Evolutionary conservation across 139 green algal genomes (phyloP).

Genomic region (Chlamydomonas urium): DNA sequence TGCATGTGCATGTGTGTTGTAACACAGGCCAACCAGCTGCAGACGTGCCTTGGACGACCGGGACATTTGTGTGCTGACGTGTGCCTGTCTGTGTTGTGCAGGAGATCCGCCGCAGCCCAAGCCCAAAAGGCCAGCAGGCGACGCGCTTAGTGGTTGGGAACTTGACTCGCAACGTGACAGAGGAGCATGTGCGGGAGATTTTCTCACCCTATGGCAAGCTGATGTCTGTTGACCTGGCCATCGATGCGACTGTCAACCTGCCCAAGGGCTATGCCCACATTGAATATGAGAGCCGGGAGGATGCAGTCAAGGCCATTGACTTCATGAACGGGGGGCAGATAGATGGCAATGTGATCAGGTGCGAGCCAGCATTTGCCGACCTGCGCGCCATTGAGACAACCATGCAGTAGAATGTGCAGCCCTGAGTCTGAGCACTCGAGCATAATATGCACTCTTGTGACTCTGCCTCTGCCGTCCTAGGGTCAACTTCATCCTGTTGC

Average conservation of each 20-base stretch:
- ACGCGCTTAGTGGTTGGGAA: constrained; percentile 60
- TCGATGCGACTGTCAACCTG: constrained; percentile 67
- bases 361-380: not conserved
- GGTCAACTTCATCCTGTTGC: constrained; percentile 34
- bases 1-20: no score
- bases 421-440: no score
- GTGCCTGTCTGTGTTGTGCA: not conserved
- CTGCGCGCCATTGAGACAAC: not conserved
- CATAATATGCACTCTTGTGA: no score
- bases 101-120: not conserved
- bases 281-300: constrained; percentile 56
- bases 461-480: not conserved
- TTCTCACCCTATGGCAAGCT: constrained; percentile 72
- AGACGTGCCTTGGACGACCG: not conserved
- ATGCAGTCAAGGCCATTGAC: constrained; percentile 69
- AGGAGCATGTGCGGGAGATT: constrained; percentile 76
- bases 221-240: constrained; percentile 53
- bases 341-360: constrained; percentile 59
- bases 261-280: constrained; percentile 78
- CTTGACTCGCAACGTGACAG: constrained; percentile 79
- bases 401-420: no score
- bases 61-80: not conserved
- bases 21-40: no score
- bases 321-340: constrained; percentile 85
- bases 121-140: not conserved